Evolutionary conservation across 2,329 filamentous ascomycete genomes (phyloP), one percentile per base, ranked within the genome.

Genomic region (Exophiala sideris): DNA sequence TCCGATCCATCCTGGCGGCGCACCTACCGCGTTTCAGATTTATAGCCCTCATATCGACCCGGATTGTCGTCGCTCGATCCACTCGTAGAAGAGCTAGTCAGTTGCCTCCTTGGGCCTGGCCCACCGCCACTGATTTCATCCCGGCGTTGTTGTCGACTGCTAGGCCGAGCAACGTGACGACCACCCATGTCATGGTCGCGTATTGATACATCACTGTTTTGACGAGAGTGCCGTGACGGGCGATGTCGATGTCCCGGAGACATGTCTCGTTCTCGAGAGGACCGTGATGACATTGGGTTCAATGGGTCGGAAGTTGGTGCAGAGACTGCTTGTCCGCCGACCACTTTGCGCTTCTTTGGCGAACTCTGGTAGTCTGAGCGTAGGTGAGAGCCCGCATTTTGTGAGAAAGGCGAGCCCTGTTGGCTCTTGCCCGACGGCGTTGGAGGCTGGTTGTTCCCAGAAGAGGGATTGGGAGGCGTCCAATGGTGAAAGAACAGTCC

Each of bases 401-500:
- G 73, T 64, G 69, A 68, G 63, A 70, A 66, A 48, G 70, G 71
- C 62, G 70, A 74, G 58, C 75, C 70, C 70, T 75, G 75, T 75
- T 81, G 71, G 77, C 83, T 84, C 48, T 83, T 86, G 83, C 86
- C 85, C 75, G 87, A 86, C 66, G 88, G 86, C 58, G 87, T 87
- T 65, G 81, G 82, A 57, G 87, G 86, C 68, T 87, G 85, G 65
- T 84, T 83, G 53, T 80, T 77, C 68, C 77, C 74, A 60, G 78
- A 73, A 56, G 80, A 79, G 60, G 78, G 76, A 80, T 59, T 81
- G 11, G 91, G 91, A 42, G 91, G 91, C 56, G 92, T 88, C 90
- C 91, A 96, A 68, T 95, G 89, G 67, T 95, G 89, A 69, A 96
- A 96, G 70, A 89, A 94, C 45, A 95, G 88, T 18, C 86, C 87